Conservation (phyloP, 2,329 filamentous ascomycete species). For the Nigrospora oryzae region DNA sequence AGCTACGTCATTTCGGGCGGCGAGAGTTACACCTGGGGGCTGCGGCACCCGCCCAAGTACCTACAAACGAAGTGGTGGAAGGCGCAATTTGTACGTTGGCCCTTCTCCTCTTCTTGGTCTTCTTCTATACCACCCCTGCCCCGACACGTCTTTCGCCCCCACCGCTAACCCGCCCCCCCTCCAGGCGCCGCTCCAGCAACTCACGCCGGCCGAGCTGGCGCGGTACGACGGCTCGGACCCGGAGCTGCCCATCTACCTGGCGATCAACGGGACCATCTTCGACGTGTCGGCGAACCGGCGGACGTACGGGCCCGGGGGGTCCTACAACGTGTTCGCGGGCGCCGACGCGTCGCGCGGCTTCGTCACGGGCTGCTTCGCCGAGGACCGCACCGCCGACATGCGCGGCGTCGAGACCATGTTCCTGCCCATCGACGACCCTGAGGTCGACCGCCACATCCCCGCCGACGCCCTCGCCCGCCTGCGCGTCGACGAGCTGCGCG, state of each 20-base stretch:
- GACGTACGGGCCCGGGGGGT: constrained; percentile 76
- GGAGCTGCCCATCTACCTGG: constrained; percentile 75
- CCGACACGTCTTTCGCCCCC: neutral
- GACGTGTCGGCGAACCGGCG: constrained; percentile 64
- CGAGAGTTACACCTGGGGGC: constrained; percentile 61
- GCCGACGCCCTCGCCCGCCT: constrained; percentile 43
- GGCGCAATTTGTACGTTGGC: constrained; percentile 46
- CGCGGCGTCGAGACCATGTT: constrained; percentile 84
- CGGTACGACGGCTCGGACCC: constrained; percentile 71
- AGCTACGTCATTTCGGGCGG: constrained; percentile 71
- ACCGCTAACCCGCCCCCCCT: constrained; percentile 13
- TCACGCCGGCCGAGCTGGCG: constrained; percentile 69
- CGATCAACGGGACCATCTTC: constrained; percentile 81
- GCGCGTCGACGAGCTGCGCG: constrained; percentile 57
- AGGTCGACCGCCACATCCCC: constrained; percentile 50
- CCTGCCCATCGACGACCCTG: constrained; percentile 53
- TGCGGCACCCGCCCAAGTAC: constrained; percentile 54
- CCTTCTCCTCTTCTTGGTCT: neutral
- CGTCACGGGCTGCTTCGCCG: constrained; percentile 85
- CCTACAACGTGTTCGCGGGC: constrained; percentile 81
- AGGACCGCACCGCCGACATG: constrained; percentile 77
- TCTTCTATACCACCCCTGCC: neutral
- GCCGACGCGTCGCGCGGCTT: constrained; percentile 81
- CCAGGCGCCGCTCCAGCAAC: constrained; percentile 50
- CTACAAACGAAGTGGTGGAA: constrained; percentile 49